Conservation (phyloP, 805 yeast genomes). For the Wickerhamomyces hampshirensis region DNA sequence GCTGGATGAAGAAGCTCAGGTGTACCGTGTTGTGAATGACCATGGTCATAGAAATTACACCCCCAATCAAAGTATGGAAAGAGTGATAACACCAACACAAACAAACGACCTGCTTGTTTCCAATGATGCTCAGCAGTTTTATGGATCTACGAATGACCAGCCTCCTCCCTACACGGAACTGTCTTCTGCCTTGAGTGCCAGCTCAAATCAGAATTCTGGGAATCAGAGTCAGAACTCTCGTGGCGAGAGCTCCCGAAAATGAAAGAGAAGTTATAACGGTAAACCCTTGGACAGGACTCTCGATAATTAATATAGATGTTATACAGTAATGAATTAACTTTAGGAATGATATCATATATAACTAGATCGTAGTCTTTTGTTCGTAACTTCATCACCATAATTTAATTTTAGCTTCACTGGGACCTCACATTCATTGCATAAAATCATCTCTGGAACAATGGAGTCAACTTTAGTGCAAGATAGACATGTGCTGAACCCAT, state of each 20-base stretch:
- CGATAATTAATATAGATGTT: too few relatives aligned
- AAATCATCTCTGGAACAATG: slow-evolving; percentile 6
- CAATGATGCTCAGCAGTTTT: slow-evolving; percentile 2
- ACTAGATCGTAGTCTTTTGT: slow-evolving; percentile 1
- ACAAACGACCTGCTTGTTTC: slow-evolving; percentile 6
- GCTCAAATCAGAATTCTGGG: slow-evolving; percentile 1
- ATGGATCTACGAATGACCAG: slow-evolving; percentile 13
- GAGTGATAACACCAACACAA: slow-evolving; percentile 12
- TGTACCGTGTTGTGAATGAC: slow-evolving; percentile 9
- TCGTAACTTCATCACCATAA: neutral
- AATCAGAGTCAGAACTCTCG: neutral
- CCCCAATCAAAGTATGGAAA: slow-evolving; percentile 3
- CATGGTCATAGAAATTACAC: slow-evolving; percentile 1
- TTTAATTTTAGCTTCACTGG: slow-evolving; percentile 1
- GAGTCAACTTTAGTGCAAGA: slow-evolving; percentile 3
- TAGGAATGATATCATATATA: neutral
- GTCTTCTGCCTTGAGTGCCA: too few relatives aligned
- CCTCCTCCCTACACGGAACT: slow-evolving; percentile 19
- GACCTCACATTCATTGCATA: slow-evolving; percentile 3
- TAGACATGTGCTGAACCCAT: slow-evolving; percentile 10
- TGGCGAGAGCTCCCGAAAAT: too few relatives aligned
- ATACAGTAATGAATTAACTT: too few relatives aligned
- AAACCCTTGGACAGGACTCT: too few relatives aligned
- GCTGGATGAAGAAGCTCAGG: slow-evolving; percentile 22
- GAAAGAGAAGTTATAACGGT: too few relatives aligned